These are phyloP conservation scores for Fagopyrum tataricum DNA, from an alignment of 148 eudicot species.

Conservation along the genomic window DNA sequence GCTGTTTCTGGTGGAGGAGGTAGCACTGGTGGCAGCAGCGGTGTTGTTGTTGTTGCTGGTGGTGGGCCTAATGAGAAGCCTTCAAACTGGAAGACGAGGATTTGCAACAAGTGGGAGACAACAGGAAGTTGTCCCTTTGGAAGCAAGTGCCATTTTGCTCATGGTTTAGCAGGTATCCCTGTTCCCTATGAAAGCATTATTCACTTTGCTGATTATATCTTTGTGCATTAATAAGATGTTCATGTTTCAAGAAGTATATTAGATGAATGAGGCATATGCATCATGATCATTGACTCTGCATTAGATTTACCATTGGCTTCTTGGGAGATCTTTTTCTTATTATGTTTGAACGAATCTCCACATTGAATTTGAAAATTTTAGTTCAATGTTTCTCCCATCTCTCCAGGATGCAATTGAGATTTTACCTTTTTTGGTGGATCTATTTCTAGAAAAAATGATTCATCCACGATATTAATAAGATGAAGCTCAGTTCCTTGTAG, in stretches of 20 bases:
- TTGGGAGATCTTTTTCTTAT: not conserved
- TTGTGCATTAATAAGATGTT: not conserved
- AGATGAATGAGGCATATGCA: not conserved
- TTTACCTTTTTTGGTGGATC: not conserved
- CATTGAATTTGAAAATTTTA: not conserved
- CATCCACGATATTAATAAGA: not conserved
- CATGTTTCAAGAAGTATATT: conserved; percentile 1
- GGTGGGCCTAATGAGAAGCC: conserved; percentile 53
- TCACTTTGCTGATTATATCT: not conserved
- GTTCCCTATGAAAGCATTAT: not conserved
- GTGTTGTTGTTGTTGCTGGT: conserved; percentile 34
- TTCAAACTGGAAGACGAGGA: conserved; percentile 92
- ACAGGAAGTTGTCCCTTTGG: conserved; percentile 98
- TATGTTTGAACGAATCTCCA: not conserved
- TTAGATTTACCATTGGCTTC: not conserved
- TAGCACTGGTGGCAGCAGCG: conserved; percentile 21
- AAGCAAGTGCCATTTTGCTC: conserved; percentile 92
- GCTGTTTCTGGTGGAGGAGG: conserved; percentile 18
- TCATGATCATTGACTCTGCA: not conserved
- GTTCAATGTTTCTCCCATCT: not conserved
- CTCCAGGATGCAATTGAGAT: not conserved
- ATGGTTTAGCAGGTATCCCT: conserved; percentile 35
- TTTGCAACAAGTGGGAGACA: conserved; percentile 95
- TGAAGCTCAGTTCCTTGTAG: not conserved
- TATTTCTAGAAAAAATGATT: not conserved